phyloP scores from a whole-genome alignment of 164 flowering plant genomes.

The Vitis labrusca region DNA sequence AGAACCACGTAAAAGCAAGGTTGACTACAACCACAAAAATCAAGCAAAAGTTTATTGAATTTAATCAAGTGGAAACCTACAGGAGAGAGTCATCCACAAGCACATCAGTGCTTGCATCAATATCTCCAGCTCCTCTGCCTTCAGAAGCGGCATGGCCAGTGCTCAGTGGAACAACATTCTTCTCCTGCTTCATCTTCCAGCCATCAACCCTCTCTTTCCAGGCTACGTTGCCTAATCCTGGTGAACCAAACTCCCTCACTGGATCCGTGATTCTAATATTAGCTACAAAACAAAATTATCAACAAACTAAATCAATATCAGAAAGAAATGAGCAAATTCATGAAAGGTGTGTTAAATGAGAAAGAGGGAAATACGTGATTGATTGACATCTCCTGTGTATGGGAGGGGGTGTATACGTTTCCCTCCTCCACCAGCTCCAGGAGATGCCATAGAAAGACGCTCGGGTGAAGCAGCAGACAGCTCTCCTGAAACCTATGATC shows the following conservation, averaged over 20 bases:
- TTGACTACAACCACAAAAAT: not conserved
- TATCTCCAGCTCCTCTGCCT: conserved; percentile 62
- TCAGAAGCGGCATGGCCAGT: conserved; percentile 75
- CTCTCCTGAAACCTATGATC: conserved; percentile 77
- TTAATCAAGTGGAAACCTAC: conserved; percentile 31
- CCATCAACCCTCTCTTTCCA: conserved; percentile 90
- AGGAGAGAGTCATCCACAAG: conserved; percentile 61
- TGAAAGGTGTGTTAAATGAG: not conserved
- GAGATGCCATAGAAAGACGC: conserved; percentile 75
- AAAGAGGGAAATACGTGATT: conserved; percentile 42
- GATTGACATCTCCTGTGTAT: conserved; percentile 44
- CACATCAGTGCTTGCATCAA: conserved; percentile 68
- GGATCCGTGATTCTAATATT: conserved; percentile 73
- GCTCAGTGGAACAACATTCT: conserved; percentile 72
- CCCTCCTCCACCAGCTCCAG: conserved; percentile 53
- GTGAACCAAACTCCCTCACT: conserved; percentile 74
- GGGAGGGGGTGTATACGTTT: conserved; percentile 54
- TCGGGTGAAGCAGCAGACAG: conserved; percentile 89
- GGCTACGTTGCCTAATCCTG: conserved; percentile 69
- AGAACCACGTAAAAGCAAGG: not conserved
- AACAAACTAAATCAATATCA: not conserved
- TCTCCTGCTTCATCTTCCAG: conserved; percentile 82
- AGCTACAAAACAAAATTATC: conserved; percentile 43
- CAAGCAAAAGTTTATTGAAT: not conserved
- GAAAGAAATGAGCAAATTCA: not conserved